A percentile compares a stretch with the other conserved stretches of the same genome.
phyloP scores from a whole-genome alignment of 495 filamentous ascomycete species.

The Penicillium subrubescens region DNA sequence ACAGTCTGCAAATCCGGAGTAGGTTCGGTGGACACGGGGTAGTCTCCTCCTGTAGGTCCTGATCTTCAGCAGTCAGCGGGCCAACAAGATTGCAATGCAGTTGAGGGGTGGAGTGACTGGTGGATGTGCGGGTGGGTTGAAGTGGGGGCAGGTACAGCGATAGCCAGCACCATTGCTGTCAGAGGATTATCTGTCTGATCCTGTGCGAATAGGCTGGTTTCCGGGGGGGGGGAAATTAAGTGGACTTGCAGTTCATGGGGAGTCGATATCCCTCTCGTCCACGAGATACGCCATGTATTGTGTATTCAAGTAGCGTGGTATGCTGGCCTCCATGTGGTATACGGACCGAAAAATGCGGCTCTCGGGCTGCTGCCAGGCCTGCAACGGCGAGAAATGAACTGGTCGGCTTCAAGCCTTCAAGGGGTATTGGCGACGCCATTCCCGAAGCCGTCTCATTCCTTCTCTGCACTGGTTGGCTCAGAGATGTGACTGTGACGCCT shows the following conservation, averaged over 20 bases:
- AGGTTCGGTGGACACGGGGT: constrained; percentile 12
- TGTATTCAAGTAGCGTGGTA: not conserved
- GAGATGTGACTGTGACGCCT: not conserved
- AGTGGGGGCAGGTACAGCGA: constrained; percentile 15
- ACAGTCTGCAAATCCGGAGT: constrained; percentile 15
- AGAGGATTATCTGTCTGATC: not conserved
- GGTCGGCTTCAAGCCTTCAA: not conserved
- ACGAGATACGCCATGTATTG: not conserved
- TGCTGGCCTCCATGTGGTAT: not conserved
- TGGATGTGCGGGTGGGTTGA: constrained; percentile 1
- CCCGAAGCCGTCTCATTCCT: not conserved
- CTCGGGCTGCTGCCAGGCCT: not conserved
- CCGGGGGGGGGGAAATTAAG: not conserved
- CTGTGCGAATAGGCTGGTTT: constrained; percentile 21
- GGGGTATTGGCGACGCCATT: not conserved
- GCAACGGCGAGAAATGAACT: not conserved
- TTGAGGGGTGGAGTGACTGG: constrained; percentile 12
- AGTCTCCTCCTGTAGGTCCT: not conserved
- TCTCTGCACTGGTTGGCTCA: not conserved
- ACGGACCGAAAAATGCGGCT: not conserved
- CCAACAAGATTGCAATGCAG: constrained; percentile 9
- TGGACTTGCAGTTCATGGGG: not conserved
- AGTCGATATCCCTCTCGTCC: not conserved
- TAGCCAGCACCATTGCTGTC: constrained; percentile 1
- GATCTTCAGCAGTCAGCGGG: not conserved